A percentile compares a stretch with the other conserved stretches of the same genome.
Conservation (phyloP, 2,329 filamentous ascomycete species). For the Raffaelea ambrosiae region DNA sequence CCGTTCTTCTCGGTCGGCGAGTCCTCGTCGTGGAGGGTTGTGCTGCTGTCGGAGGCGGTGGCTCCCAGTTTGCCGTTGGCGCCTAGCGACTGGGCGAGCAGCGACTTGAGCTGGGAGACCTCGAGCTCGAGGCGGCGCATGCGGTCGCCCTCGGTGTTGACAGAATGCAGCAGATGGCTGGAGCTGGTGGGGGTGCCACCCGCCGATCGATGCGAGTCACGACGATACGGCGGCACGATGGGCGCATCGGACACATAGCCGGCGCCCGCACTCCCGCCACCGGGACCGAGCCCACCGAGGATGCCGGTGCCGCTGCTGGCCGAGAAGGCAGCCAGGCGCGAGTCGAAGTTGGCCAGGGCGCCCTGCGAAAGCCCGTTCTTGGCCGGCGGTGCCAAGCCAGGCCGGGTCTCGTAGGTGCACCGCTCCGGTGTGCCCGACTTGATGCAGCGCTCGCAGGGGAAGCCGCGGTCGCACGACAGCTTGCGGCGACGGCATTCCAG, state of each 20-base stretch:
- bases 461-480: conserved; percentile 52
- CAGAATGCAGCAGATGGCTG: conserved; percentile 9
- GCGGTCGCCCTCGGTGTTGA: conserved; percentile 41
- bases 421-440: conserved; percentile 53
- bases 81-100: conserved; percentile 23
- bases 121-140: conserved; percentile 52
- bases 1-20: conserved; percentile 16
- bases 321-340: conserved; percentile 29
- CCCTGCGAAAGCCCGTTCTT: conserved; percentile 37
- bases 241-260: conserved; percentile 21
- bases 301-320: conserved; percentile 20
- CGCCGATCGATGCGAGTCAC: conserved; percentile 20
- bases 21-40: conserved; percentile 14
- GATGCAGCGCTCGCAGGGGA: conserved; percentile 54
- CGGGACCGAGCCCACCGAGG: neutral
- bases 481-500: conserved; percentile 53
- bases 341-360: conserved; percentile 36
- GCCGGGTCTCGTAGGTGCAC: conserved; percentile 49
- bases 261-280: neutral
- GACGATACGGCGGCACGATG: conserved; percentile 21
- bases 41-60: conserved; percentile 16
- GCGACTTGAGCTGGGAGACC: conserved; percentile 45
- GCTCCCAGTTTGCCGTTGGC: neutral
- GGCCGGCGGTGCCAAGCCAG: conserved; percentile 25
- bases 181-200: conserved; percentile 2